Percentiles rank a stretch among this genome's conserved stretches.
Evolutionary conservation across 2,329 filamentous ascomycete species (phyloP).

Genomic region (Fusarium luffae): DNA sequence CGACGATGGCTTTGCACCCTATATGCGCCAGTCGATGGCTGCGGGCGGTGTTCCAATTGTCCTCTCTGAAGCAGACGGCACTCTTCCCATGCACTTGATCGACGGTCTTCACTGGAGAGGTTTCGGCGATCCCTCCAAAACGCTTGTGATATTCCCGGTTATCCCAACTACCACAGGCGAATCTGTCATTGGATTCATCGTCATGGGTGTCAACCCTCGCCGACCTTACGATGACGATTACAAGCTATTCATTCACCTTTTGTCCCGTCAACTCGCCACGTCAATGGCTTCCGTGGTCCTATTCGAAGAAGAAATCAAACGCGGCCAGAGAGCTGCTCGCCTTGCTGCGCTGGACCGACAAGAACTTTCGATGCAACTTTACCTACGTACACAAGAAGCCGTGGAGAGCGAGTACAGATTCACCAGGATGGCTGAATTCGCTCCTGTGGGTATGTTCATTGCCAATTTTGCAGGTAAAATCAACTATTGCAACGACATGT

Average conservation of each 20-base stretch:
- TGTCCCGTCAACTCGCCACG: constrained; percentile 80
- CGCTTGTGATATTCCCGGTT: constrained; percentile 81
- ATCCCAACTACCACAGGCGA: constrained; percentile 79
- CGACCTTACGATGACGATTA: constrained; percentile 86
- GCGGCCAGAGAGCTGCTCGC: constrained; percentile 77
- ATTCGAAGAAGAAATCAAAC: constrained; percentile 84
- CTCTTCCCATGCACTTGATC: constrained; percentile 72
- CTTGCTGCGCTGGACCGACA: constrained; percentile 81
- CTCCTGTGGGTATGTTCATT: constrained; percentile 87
- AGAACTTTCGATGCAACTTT: constrained; percentile 80
- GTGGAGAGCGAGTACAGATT: constrained; percentile 80
- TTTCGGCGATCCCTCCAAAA: constrained; percentile 75
- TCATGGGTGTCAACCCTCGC: constrained; percentile 82
- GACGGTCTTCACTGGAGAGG: constrained; percentile 76
- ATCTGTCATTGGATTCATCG: constrained; percentile 78
- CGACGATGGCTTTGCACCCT: constrained; percentile 78
- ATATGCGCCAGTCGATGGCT: constrained; percentile 79
- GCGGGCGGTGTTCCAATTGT: constrained; percentile 73
- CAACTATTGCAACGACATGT: constrained; percentile 85
- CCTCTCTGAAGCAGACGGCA: constrained; percentile 73
- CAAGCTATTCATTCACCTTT: constrained; percentile 77
- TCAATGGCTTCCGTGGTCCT: constrained; percentile 84
- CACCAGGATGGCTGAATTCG: constrained; percentile 85
- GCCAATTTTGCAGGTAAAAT: constrained; percentile 77
- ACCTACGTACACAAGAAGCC: constrained; percentile 70